A percentile compares a stretch with the other conserved stretches of the same genome.
Evolutionary conservation across 345 rosid species (phyloP).

Genomic region (Carallia pectinifolia): DNA sequence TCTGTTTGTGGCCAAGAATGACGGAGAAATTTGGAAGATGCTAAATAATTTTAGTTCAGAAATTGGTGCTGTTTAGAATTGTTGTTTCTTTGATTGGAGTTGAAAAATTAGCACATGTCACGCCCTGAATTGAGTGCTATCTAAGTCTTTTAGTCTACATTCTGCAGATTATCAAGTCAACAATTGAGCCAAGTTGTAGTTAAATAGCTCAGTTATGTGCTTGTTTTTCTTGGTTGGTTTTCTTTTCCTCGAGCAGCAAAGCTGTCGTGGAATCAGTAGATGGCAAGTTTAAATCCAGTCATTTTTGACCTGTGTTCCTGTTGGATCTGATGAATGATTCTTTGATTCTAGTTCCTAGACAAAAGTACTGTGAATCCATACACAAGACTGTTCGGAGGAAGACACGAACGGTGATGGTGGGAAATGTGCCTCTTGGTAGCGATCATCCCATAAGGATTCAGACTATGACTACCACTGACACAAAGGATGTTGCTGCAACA

Average conservation of each 20-base stretch:
- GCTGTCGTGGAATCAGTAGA: background rate
- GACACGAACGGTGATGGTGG: conserved; percentile 91
- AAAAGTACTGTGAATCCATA: conserved; percentile 85
- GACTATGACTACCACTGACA: conserved; percentile 93
- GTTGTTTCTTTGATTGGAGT: background rate
- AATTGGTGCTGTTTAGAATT: too few species aligned
- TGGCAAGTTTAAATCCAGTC: background rate
- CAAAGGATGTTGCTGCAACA: conserved; percentile 87
- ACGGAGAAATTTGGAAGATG: background rate
- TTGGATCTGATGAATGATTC: conserved; percentile 11
- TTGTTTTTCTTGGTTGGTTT: background rate
- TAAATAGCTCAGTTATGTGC: too few species aligned
- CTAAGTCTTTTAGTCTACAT: too few species aligned
- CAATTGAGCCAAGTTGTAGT: too few species aligned
- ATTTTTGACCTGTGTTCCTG: conserved; percentile 1
- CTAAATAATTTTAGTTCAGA: background rate
- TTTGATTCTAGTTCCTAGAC: conserved; percentile 74
- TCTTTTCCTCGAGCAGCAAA: background rate
- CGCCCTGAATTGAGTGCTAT: too few species aligned
- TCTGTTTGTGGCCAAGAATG: background rate
- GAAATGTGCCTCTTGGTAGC: conserved; percentile 88
- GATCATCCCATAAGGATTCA: conserved; percentile 93
- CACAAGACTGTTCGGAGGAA: conserved; percentile 88
- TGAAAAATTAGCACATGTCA: too few species aligned
- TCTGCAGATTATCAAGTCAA: too few species aligned